Conservation (phyloP, 139 green algal genomes). For the Auxenochlorella pyrenoidosa region DNA sequence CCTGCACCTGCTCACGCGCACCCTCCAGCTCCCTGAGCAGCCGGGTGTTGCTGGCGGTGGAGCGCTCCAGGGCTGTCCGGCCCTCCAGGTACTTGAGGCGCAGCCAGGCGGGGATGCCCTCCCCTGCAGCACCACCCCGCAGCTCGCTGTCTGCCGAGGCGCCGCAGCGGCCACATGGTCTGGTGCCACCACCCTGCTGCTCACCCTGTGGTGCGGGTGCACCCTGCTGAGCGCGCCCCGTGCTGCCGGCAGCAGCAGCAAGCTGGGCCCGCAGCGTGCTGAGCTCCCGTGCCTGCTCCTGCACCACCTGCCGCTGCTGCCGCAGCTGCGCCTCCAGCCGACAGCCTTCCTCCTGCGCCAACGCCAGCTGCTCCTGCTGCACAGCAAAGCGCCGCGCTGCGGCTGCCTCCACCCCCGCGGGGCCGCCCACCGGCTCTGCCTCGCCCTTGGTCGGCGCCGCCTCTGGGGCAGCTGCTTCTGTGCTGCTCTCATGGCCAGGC, state of each 20-base stretch:
- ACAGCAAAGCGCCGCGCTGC: conserved; percentile 51
- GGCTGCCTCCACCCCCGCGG: not conserved
- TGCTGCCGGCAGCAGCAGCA: not conserved
- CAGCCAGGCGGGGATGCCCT: not conserved
- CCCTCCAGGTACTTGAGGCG: conserved; percentile 26
- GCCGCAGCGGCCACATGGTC: no score
- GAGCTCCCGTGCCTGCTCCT: not conserved
- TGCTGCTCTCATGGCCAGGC: no score
- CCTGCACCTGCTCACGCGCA: not conserved
- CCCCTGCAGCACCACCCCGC: not conserved
- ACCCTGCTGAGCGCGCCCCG: no score
- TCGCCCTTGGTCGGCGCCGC: not conserved
- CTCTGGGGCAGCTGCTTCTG: not conserved
- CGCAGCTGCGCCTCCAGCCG: not conserved
- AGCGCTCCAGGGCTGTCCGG: conserved; percentile 12
- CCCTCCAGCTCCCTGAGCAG: conserved; percentile 26
- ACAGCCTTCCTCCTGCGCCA: conserved; percentile 49
- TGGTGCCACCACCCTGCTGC: not conserved
- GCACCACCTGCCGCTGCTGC: not conserved
- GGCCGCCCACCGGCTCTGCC: not conserved
- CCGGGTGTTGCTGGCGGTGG: not conserved
- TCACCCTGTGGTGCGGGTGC: no score
- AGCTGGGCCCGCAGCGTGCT: not conserved
- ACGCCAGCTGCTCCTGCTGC: conserved; percentile 76
- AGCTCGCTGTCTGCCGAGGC: not conserved